Evolutionary conservation across 257 asterid species (phyloP), one percentile per base, ranked within the genome.

Genomic region (Agastache rugosa): DNA sequence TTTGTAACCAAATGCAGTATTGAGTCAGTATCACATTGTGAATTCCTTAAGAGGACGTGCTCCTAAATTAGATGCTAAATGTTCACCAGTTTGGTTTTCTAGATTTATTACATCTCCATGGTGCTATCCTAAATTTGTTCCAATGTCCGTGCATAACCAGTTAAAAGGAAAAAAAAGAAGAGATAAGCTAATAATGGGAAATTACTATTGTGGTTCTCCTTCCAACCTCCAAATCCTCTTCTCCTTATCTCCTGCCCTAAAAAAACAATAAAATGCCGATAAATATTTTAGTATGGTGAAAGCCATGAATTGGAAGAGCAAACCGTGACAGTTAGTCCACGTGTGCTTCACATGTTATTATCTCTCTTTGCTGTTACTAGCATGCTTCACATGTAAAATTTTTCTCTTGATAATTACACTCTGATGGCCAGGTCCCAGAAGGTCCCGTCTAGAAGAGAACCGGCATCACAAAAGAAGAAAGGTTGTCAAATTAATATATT

Each of bases 391-490:
- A 70, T 69, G 39, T 34, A 60, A 54, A 72, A 61, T 59, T 11
- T 51, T 80, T 34, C 34, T 61, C 61, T 73, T 83, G 77, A 64
- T 72, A 70, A 59, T 64, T 68, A 42, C 59, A 73, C 75, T 69
- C 69, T 74, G 59, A 48, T 80, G 77, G 69, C 53, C 89, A 94
- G 99, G 77, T 88, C 79, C 85, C 71, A 74, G 85, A 74, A 82
- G 83, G 68, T 73, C 86, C 71, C 83, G 61, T 63, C 78, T 59
- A 31, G 91, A 78, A 63, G 91, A 90, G 77, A 76, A 76, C 67
- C 81, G 31, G 63, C 83, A 65, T 80, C 47, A 60, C 53, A 90
- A 87, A 83, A 83, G 86, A 86, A 85, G 90, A 78, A 92, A 92
- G 99, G 99, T 39, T 95, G 84, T 73, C 37, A 42, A 64, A 64